Conservation (phyloP, 352 stramenopile species). For the Globisporangium acanthophoron region DNA sequence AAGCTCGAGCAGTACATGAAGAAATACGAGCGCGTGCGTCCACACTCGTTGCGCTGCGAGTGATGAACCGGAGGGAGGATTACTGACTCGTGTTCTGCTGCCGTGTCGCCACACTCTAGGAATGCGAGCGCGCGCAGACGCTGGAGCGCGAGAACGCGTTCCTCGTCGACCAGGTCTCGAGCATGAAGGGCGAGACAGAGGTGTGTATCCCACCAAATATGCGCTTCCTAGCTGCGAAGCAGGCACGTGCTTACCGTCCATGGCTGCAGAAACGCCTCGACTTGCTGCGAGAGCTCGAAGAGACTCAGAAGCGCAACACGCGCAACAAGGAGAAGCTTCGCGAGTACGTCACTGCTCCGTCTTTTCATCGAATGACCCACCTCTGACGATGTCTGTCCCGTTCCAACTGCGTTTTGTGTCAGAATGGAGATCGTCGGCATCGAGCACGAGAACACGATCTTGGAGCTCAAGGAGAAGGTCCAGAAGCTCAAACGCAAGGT, state of each 20-base stretch:
- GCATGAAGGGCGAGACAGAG: slow-evolving; percentile 68
- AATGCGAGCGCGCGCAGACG: slow-evolving; percentile 51
- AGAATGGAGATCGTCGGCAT: slow-evolving; percentile 68
- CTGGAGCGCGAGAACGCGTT: slow-evolving; percentile 69
- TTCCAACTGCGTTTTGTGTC: not conserved
- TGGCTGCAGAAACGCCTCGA: slow-evolving; percentile 47
- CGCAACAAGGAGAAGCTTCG: slow-evolving; percentile 67
- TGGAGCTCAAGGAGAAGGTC: slow-evolving; percentile 71
- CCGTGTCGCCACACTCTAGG: slow-evolving; percentile 7
- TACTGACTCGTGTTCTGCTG: not conserved
- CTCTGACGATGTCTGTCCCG: not conserved
- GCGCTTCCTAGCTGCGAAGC: not conserved
- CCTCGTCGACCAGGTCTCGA: slow-evolving; percentile 60
- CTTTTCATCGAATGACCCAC: not conserved
- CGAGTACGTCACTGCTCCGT: slow-evolving; percentile 25
- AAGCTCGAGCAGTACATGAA: slow-evolving; percentile 79
- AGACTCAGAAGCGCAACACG: slow-evolving; percentile 61
- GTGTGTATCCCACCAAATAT: slow-evolving; percentile 8
- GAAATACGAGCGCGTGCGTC: slow-evolving; percentile 61
- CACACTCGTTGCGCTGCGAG: not conserved
- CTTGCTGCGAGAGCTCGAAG: slow-evolving; percentile 58
- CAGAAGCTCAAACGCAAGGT: slow-evolving; percentile 71
- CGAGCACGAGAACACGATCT: slow-evolving; percentile 65
- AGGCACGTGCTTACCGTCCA: not conserved
- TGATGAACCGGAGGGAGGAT: not conserved